Conservation (phyloP, 2,329 filamentous ascomycete genomes). For the Ploettnerulaceae sp. region DNA sequence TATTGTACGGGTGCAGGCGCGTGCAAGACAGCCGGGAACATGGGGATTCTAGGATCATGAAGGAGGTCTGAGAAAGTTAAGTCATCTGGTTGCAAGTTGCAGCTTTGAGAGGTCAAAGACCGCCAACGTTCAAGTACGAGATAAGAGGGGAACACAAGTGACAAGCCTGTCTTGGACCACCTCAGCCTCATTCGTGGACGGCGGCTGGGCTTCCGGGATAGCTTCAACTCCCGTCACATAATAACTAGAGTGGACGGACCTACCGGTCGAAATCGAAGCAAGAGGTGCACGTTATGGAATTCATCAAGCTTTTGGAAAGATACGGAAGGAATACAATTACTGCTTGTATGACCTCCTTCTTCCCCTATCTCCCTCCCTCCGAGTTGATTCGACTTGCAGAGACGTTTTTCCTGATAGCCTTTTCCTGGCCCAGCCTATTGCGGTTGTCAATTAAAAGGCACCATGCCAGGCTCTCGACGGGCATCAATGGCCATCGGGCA, state of each 20-base stretch:
- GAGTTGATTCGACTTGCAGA: not conserved
- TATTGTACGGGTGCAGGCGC: no score
- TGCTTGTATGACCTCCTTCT: slow-evolving; percentile 1
- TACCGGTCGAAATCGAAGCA: no score
- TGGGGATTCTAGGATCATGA: no score
- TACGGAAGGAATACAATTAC: slow-evolving; percentile 7
- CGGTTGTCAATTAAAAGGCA: no score
- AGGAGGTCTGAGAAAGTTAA: not conserved
- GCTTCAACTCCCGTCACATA: not conserved
- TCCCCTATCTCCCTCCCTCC: not conserved
- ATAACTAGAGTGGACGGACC: not conserved
- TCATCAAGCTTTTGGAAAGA: slow-evolving; percentile 2
- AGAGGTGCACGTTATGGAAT: slow-evolving; percentile 2
- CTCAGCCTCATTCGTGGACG: not conserved
- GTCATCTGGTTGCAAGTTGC: not conserved
- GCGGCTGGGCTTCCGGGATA: not conserved
- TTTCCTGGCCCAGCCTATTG: no score
- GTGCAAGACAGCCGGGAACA: no score
- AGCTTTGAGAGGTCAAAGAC: not conserved
- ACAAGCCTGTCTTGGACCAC: not conserved
- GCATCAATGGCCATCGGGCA: no score
- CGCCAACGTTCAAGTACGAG: no score
- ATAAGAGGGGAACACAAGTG: not conserved
- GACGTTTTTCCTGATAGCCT: not conserved
- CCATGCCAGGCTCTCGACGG: no score